These are phyloP conservation scores for Whalleya microplaca DNA, from an alignment of 2,329 filamentous ascomycete species.

Conservation along the genomic window DNA sequence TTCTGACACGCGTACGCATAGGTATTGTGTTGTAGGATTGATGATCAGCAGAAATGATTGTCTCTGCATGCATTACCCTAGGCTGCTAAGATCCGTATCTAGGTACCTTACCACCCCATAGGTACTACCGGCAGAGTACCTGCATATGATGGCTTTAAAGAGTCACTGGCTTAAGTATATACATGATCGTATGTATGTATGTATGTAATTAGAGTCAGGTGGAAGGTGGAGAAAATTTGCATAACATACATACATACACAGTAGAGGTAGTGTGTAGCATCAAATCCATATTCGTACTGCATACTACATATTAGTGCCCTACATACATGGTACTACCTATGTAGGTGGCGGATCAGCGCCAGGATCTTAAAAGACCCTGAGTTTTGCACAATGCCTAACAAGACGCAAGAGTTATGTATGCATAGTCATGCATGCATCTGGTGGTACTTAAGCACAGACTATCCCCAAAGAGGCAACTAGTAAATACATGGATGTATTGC, in stretches of 20 bases:
- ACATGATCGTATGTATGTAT: no score
- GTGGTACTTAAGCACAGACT: constrained; percentile 1
- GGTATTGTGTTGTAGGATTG: no score
- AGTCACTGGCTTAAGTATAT: no score
- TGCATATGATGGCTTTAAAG: no score
- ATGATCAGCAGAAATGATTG: not conserved
- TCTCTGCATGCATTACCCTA: constrained; percentile 4
- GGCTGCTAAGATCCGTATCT: not conserved
- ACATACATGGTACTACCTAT: no score
- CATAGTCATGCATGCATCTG: not conserved
- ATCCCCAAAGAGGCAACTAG: constrained; percentile 24
- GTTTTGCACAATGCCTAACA: not conserved
- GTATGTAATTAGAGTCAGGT: no score
- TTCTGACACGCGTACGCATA: no score
- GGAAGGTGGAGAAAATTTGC: not conserved
- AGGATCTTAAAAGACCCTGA: constrained; percentile 5
- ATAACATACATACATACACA: not conserved
- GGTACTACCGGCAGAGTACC: no score
- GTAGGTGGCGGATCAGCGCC: constrained; percentile 10
- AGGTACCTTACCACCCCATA: no score
- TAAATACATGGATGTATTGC: constrained; percentile 28
- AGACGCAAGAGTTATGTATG: not conserved
- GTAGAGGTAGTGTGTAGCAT: no score
- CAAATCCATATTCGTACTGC: no score
- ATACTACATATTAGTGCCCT: no score